Base-by-base conservation (phyloP, 2,329 filamentous ascomycete genomes). In the Trichoderma atrobrunneum region DNA sequence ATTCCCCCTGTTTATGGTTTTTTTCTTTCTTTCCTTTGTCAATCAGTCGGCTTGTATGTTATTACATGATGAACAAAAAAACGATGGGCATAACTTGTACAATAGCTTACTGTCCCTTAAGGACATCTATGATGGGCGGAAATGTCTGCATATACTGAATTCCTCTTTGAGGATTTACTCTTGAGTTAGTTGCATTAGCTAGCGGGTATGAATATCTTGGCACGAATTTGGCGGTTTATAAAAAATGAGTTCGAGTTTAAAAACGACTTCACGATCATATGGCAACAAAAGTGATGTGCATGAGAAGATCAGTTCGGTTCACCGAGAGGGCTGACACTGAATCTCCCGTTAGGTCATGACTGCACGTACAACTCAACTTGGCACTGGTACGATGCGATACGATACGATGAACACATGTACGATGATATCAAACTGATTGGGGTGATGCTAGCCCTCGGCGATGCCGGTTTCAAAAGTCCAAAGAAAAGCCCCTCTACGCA, bases 71-170 rank as follows among this genome's bases (percentile, higher is more conserved):
- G 65, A 48, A 48, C 48, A 62, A 69, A 69, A 36, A 60, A 69
- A 61, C 60, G 60, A 70, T 62, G 39, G 64, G 64, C 64, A 67
- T 67, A 54, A 57, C 28, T 51, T 70, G 66, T 70, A 70, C 39
- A 70, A 51, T 70, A 70, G 66, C 39, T 70, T 60, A n/a, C 26
- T 62, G 57, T 57, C 48, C 51, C 32, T 39, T 32, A 34, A n/a
- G 64, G 66, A 62, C 57, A 26, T 61, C 21, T 51, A 61, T 62
- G 66, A 70, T 62, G 66, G 60, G 66, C 57, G 66, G 66, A 57
- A 62, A 70, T 62, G 21, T 62, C n/a, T 70, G 66, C 28, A 62
- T 69, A 39, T 70, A 61, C 39, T 70, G 28, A 26, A 34, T 70
- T 61, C 26, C 26, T 28, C 11, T 61, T 61, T 60, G 36, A 36